A percentile compares a stretch with the other conserved stretches of the same genome.
Conservation (phyloP, 2,329 filamentous ascomycete species). For the Fusarium tanahbumbuense region DNA sequence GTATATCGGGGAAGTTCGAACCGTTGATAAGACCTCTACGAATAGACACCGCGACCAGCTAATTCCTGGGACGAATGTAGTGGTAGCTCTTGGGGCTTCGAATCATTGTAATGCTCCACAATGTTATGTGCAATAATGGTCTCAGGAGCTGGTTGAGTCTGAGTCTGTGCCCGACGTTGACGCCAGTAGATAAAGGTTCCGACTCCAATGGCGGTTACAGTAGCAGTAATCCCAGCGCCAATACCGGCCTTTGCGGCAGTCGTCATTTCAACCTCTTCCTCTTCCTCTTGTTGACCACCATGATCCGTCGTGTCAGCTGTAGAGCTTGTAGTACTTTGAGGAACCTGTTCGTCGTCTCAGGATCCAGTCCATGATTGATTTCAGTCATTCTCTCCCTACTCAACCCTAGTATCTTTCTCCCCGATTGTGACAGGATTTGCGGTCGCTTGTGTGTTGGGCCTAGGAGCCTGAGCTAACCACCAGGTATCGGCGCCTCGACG, state of each 20-base stretch:
- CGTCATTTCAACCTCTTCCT: background rate
- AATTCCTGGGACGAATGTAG: background rate
- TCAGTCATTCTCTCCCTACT: slow-evolving; percentile 28
- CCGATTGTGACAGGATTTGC: slow-evolving; percentile 2
- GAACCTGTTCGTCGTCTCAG: slow-evolving; percentile 7
- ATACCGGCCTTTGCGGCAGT: background rate
- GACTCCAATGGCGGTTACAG: background rate
- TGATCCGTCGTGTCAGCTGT: background rate
- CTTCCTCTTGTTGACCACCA: no score
- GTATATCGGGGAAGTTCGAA: background rate
- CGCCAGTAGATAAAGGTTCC: background rate
- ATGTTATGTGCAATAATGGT: background rate
- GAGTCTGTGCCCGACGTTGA: background rate
- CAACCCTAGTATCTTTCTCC: slow-evolving; percentile 1
- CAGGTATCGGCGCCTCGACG: slow-evolving; percentile 30
- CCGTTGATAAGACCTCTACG: background rate
- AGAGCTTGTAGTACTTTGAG: background rate
- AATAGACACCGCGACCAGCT: background rate
- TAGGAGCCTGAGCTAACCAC: slow-evolving; percentile 36
- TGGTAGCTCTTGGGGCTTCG: background rate
- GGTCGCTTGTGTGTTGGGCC: slow-evolving; percentile 6
- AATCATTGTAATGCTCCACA: background rate
- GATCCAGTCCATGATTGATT: slow-evolving; percentile 25
- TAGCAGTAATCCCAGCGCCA: background rate
- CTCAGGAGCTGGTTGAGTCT: background rate